Evolutionary conservation across 495 filamentous ascomycete species (phyloP), one percentile per base, ranked within the genome.

Genomic region (Lepraria neglecta): DNA sequence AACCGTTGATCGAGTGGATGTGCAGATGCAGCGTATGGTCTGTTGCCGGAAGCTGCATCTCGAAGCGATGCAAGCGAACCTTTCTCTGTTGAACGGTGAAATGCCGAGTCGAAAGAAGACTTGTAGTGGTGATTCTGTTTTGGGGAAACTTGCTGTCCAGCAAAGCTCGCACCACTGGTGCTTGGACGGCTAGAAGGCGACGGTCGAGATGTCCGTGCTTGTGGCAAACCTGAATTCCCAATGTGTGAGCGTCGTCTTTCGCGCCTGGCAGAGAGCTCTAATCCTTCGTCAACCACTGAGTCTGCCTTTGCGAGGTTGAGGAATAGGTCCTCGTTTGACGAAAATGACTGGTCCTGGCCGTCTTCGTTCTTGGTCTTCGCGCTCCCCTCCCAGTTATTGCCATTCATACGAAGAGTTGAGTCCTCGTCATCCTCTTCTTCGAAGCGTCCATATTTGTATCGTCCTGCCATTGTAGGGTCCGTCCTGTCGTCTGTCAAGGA

Each of bases 281-380:
- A 64, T 35, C 72, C 74, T 52, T 80, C 75, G 59, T 75, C 76
- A 61, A 74, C 73, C 31, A 67, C 70, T 15, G 75, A 79, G 63
- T 84, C 82, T 3, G 78, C 72, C 59, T 77, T 77, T 14, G 84
- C 84, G 60, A 87, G 81, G 61, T 84, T 81, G 56, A 87, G 68
- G 67, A 87, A 87, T 27, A 87, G 69, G 72, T 87, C 84, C 56
- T 85, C 84, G 58, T 75, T 77, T 55, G 72, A 73, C 10, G 71
- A 70, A 28, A 72, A 69, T 42, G 60, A 47, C 28, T 67, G 59
- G 14, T 76, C 72, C 56, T 77, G 58, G 21, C 38, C 15, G 21
- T 35, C 19, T 43, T 53, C 35, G 70, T 35, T 70, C 68, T 40
- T 70, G 59, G 33, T 66, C 51, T 46, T 61, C 64, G 44, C 58